Conservation (phyloP, 345 rosid genomes). For the Eucalyptus regnans region DNA sequence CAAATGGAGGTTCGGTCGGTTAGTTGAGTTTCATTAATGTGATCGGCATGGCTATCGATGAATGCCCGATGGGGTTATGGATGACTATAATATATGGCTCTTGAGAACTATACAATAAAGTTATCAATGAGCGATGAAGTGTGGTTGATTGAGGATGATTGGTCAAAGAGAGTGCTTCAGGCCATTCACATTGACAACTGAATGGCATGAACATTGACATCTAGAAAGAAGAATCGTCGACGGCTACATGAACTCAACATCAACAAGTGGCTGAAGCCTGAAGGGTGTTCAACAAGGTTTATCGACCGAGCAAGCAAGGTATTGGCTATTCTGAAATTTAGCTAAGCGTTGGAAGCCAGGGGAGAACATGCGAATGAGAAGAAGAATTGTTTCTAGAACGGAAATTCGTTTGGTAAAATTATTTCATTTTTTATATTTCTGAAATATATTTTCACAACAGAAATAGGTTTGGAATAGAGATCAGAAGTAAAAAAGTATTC, state of each 20-base stretch:
- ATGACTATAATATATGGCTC: neutral
- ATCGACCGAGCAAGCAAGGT: neutral
- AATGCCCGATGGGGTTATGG: neutral
- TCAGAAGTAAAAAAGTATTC: too few species aligned
- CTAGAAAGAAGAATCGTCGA: neutral
- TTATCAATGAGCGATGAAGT: neutral
- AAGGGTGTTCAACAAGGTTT: too few species aligned
- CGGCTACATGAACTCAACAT: neutral
- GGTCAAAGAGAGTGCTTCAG: neutral
- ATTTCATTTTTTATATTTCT: too few species aligned
- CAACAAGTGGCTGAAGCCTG: too few species aligned
- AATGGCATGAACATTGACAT: neutral
- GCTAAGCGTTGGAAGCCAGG: neutral
- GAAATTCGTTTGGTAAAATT: rapidly evolving
- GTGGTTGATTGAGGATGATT: neutral
- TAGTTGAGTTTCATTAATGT: neutral
- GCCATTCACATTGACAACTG: neutral
- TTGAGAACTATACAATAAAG: neutral
- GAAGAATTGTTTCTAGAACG: neutral
- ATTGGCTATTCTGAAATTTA: neutral
- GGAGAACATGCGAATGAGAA: neutral
- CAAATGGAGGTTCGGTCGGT: neutral
- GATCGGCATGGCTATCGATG: neutral
- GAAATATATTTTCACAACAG: too few species aligned
- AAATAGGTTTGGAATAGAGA: rapidly evolving